A percentile compares a stretch with the other conserved stretches of the same genome.
These are phyloP conservation scores for Hemerocallis citrina DNA, from an alignment of 106 monocot species.

Conservation along the genomic window DNA sequence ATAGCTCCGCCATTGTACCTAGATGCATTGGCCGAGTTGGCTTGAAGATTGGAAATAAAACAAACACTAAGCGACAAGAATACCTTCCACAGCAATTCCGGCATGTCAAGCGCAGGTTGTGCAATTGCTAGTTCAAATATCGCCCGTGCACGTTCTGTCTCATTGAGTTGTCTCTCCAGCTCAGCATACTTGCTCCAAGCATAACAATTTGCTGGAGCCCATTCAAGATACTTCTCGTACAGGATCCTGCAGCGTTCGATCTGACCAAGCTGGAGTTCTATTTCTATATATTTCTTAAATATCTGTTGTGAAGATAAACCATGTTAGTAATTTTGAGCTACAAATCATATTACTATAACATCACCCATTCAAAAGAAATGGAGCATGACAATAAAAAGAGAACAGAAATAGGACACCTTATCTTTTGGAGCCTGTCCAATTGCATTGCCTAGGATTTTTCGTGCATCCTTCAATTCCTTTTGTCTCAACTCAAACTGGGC, in stretches of 20 bases:
- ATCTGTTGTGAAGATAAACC: constrained; percentile 24
- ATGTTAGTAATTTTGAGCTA: background rate
- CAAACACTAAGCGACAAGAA: too few relatives aligned
- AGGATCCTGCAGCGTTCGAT: constrained; percentile 64
- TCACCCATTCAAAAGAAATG: too few relatives aligned
- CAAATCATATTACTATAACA: too few relatives aligned
- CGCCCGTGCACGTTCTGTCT: constrained; percentile 78
- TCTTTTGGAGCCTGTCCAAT: constrained; percentile 96
- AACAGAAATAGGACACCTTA: constrained; percentile 37
- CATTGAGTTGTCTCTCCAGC: constrained; percentile 64
- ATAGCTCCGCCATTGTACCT: too few relatives aligned
- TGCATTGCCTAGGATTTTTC: constrained; percentile 80
- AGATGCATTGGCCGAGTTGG: too few relatives aligned
- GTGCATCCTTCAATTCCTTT: constrained; percentile 59
- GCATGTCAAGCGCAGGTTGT: constrained; percentile 90
- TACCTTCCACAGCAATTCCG: constrained; percentile 96
- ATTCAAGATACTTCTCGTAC: constrained; percentile 93
- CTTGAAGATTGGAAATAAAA: too few relatives aligned
- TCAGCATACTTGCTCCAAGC: constrained; percentile 98
- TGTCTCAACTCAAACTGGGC: constrained; percentile 95
- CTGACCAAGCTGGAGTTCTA: constrained; percentile 82
- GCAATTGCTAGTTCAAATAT: constrained; percentile 86
- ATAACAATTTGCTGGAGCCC: constrained; percentile 88
- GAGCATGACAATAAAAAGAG: background rate
- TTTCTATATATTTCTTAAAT: constrained; percentile 93